phyloP scores from a whole-genome alignment of 441 rosid genomes.

The Dalechampia spathulata region DNA sequence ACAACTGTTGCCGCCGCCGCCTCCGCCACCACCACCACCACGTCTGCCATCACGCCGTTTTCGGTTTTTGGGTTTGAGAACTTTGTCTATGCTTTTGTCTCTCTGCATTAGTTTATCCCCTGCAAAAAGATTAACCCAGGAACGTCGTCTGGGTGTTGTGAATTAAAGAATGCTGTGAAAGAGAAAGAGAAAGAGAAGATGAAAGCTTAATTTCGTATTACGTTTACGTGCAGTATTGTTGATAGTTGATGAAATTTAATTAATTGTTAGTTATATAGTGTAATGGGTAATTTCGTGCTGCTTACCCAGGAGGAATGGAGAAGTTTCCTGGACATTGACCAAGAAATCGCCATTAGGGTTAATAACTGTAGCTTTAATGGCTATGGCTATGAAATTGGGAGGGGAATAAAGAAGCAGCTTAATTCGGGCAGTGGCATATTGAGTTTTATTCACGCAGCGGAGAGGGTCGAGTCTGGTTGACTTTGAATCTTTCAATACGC shows the following conservation, averaged over 20 bases:
- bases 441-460: no score
- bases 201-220: no score
- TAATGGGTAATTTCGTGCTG: background rate
- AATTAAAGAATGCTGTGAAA: no score
- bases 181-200: no score
- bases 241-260: no score
- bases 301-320: background rate
- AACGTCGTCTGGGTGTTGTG: no score
- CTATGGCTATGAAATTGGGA: background rate
- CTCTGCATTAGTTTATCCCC: constrained; percentile 3
- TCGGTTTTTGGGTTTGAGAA: background rate
- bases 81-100: constrained; percentile 23
- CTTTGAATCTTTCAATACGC: no score
- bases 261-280: background rate
- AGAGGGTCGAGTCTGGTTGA: no score
- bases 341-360: background rate
- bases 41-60: background rate
- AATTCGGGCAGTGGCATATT: background rate
- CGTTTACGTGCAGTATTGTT: no score
- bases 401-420: no score
- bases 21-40: background rate
- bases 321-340: background rate
- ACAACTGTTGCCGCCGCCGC: background rate
- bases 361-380: background rate
- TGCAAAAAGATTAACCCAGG: no score